Evolutionary conservation across 208 protist species (phyloP).

Genomic region (Leishmania braziliensis): DNA sequence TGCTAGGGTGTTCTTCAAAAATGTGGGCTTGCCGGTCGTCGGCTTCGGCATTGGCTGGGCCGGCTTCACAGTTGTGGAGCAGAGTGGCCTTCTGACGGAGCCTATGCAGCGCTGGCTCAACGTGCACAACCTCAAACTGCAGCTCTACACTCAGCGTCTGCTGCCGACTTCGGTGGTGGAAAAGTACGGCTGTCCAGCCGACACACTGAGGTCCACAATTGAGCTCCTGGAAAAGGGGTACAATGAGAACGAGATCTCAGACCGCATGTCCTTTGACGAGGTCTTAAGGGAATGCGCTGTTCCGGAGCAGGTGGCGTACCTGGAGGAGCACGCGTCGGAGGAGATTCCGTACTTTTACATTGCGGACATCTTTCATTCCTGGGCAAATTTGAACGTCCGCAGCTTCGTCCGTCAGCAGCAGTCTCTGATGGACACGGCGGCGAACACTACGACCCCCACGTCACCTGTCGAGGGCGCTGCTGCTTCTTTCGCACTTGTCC

Average conservation of each 20-base stretch:
- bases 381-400: conserved; percentile 59
- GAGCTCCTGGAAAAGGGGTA: conserved; percentile 49
- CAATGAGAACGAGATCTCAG: conserved; percentile 30
- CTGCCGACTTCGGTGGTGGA: conserved; percentile 54
- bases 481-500: neutral
- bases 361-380: conserved; percentile 83
- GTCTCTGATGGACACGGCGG: neutral
- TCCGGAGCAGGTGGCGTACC: conserved; percentile 73
- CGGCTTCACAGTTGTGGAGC: conserved; percentile 48
- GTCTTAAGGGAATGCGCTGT: conserved; percentile 72
- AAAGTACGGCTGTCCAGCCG: conserved; percentile 59
- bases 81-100: conserved; percentile 43
- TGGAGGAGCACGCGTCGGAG: conserved; percentile 80
- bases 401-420: conserved; percentile 28
- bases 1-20: conserved; percentile 19
- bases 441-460: neutral
- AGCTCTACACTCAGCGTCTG: conserved; percentile 51
- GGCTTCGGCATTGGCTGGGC: conserved; percentile 77
- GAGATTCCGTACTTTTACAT: conserved; percentile 93
- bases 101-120: conserved; percentile 46
- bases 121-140: conserved; percentile 63
- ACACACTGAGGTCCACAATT: conserved; percentile 56
- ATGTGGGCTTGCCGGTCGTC: conserved; percentile 36
- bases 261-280: conserved; percentile 80
- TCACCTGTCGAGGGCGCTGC: neutral